Evolutionary conservation across 1,139 yeast genomes (phyloP), one percentile per base, ranked within the genome.

Genomic region (Casaregolazyma lundiana): DNA sequence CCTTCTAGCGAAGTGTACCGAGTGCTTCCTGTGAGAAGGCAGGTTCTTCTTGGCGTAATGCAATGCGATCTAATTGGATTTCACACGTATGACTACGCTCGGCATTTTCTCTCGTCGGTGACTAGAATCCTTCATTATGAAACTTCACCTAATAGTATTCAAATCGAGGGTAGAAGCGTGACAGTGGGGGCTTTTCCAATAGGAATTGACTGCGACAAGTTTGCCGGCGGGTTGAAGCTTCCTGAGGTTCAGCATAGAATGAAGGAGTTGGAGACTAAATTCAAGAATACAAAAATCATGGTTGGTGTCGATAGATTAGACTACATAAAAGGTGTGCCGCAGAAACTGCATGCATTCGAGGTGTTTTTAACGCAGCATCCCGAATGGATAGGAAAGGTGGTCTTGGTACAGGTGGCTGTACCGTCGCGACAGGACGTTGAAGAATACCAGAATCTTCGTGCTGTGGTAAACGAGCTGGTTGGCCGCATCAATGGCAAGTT

Each of bases 81-180:
- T 75, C 99, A 94, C 66, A 94, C 98, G n/a, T 94, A 94, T 66
- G 99, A 94, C 66, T 94, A 94, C 61, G 98, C 96, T n/a, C 78
- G 99, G 58, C 99, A 94, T 69, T 94, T 94, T 67, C 69, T 94
- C 48, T 84, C 95, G 17, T 82, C 96, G 0, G 96, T 92, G n/a
- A 81, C 90, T 50, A 75, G 96, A 51, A 85, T 92, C 26, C 76
- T 94, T 45, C 77, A 85, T 51, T 82, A 89, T 13, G 83, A 81
- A 41, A 89, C 97, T 0, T 72, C 87, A 50, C 98, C 98, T 4
- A 92, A 90, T 57, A 96, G 97, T 13, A 88, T 92, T 24, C 83
- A 84, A 55, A 88, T 77, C 63, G 72, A 80, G 45, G 88, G 89
- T 24, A 72, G 92, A 45, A 78, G 79, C 50, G 94, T 92, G 40